phyloP scores from a whole-genome alignment of 768 basidiomycete species.

The Ramaria rubella region DNA sequence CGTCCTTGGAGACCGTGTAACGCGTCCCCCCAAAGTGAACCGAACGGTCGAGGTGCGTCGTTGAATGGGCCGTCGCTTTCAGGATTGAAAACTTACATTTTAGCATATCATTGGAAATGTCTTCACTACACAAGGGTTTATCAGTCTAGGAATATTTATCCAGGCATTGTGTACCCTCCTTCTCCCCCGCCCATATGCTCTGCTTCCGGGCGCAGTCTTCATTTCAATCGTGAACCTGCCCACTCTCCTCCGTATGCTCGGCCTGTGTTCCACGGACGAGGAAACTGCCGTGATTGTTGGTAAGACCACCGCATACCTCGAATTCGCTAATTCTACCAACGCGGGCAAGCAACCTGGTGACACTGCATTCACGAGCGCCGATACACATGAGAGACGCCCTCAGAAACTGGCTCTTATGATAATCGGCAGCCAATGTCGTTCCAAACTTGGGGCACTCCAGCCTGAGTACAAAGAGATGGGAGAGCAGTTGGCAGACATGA shows the following conservation, averaged over 20 bases:
- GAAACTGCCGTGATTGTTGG: constrained; percentile 3
- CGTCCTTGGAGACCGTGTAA: neutral
- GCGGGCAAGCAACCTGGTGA: constrained; percentile 8
- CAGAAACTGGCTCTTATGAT: constrained; percentile 10
- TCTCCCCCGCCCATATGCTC: constrained; percentile 1
- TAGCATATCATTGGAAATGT: constrained; percentile 10
- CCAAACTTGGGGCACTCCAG: constrained; percentile 4
- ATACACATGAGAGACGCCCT: neutral
- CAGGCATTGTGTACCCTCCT: constrained; percentile 1
- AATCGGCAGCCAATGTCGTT: constrained; percentile 5
- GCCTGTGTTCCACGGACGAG: neutral
- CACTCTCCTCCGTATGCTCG: neutral
- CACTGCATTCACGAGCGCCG: neutral
- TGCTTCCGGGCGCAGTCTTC: neutral
- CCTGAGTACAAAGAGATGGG: constrained; percentile 8
- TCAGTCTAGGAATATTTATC: constrained; percentile 7
- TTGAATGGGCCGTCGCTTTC: neutral
- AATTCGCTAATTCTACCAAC: constrained; percentile 1
- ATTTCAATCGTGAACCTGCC: neutral
- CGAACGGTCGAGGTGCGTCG: neutral
- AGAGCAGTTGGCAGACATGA: constrained; percentile 4
- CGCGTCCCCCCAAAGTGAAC: constrained; percentile 1
- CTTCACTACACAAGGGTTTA: constrained; percentile 8
- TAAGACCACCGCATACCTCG: constrained; percentile 9
- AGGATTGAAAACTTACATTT: neutral